Conservation (phyloP, 2,329 filamentous ascomycete species). For the Ilyonectria robusta region DNA sequence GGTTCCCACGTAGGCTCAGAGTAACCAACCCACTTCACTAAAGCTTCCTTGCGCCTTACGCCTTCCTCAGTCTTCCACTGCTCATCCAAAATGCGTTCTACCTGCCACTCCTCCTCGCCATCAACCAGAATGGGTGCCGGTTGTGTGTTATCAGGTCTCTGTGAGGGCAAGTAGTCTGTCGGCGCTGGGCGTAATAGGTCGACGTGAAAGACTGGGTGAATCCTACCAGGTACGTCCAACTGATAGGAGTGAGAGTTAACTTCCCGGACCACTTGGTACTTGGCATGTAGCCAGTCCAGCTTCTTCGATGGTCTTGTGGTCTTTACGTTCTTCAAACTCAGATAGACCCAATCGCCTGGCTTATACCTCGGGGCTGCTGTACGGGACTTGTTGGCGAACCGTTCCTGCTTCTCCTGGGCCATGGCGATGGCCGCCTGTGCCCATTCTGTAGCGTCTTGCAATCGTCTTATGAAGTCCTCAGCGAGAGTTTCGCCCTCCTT, state of each 20-base stretch:
- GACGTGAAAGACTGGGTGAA: background rate
- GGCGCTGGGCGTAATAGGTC: background rate
- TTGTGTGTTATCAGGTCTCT: constrained; percentile 1
- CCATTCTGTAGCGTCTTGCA: constrained; percentile 2
- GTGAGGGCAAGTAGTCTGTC: background rate
- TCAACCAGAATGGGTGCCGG: constrained; percentile 8
- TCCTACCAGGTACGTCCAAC: background rate
- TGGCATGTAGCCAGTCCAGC: constrained; percentile 6
- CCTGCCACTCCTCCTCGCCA: background rate
- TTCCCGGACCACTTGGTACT: constrained; percentile 1
- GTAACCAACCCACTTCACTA: too few species aligned
- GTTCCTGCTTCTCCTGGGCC: background rate
- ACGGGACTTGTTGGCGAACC: background rate
- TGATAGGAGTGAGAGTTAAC: constrained; percentile 6
- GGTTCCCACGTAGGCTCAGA: too few species aligned
- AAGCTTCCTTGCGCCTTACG: too few species aligned
- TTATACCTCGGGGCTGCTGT: background rate
- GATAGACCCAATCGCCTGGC: background rate
- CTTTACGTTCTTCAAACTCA: constrained; percentile 1
- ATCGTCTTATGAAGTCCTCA: background rate
- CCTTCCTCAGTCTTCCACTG: too few species aligned
- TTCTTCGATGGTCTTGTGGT: constrained; percentile 5
- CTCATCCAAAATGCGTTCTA: too few species aligned
- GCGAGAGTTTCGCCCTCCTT: background rate
- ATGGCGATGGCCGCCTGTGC: background rate